phyloP scores from a whole-genome alignment of 805 yeast genomes.

The Grigorovia humatica region DNA sequence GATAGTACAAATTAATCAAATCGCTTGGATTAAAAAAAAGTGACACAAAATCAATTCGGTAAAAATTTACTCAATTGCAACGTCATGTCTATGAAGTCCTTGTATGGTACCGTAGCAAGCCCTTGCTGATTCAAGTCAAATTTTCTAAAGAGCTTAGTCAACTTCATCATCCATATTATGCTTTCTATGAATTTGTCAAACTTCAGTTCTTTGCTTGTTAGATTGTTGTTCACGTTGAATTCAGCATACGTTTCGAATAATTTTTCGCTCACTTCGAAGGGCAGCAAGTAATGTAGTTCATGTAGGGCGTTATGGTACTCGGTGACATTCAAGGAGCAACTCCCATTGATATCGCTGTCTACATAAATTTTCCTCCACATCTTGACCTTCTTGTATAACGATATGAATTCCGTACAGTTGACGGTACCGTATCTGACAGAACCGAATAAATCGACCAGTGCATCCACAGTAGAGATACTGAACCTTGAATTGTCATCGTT shows the following conservation, averaged over 20 bases:
- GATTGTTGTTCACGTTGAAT: slow-evolving; percentile 18
- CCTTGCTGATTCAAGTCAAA: slow-evolving; percentile 71
- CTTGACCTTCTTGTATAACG: slow-evolving; percentile 27
- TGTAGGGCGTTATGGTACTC: slow-evolving; percentile 28
- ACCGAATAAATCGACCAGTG: slow-evolving; percentile 28
- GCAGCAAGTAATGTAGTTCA: slow-evolving; percentile 27
- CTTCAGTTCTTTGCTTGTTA: slow-evolving; percentile 36
- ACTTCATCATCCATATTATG: slow-evolving; percentile 62
- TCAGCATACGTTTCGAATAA: slow-evolving; percentile 30
- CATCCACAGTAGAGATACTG: slow-evolving; percentile 27
- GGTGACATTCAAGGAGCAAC: slow-evolving; percentile 23
- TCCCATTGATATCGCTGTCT: slow-evolving; percentile 27
- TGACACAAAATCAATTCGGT: slow-evolving; percentile 15
- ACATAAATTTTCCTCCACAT: slow-evolving; percentile 29
- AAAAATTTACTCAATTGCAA: slow-evolving; percentile 30
- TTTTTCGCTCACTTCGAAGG: slow-evolving; percentile 27
- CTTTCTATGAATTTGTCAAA: slow-evolving; percentile 79
- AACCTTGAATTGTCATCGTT: slow-evolving; percentile 28
- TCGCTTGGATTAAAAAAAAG: neutral
- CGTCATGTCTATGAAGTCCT: slow-evolving; percentile 51
- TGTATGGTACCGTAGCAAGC: slow-evolving; percentile 53
- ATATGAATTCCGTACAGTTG: slow-evolving; percentile 25
- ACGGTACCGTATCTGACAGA: slow-evolving; percentile 28
- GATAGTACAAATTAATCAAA: neutral
- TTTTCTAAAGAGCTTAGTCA: slow-evolving; percentile 70